Percentiles rank a stretch among this genome's conserved stretches.
Conservation (phyloP, 129 eudicot species). For the Artemisia annua region DNA sequence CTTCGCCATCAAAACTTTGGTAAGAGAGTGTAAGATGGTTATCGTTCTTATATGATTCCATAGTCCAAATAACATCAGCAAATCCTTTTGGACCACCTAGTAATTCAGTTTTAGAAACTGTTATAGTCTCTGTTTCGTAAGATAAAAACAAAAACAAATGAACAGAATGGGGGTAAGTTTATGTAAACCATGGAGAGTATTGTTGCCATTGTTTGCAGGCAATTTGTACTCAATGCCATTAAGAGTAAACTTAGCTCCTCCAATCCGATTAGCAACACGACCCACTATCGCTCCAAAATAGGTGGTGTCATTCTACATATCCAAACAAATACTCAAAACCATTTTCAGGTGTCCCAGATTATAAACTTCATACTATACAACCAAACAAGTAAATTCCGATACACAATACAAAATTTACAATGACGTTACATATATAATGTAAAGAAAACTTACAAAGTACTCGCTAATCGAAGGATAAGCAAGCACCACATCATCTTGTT, state of each 20-base stretch:
- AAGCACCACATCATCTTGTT: slow-evolving; percentile 68
- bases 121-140: background rate
- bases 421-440: background rate
- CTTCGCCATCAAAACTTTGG: slow-evolving; percentile 53
- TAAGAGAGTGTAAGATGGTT: slow-evolving; percentile 52
- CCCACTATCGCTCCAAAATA: slow-evolving; percentile 75
- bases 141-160: background rate
- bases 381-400: background rate
- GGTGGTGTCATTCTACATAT: slow-evolving; percentile 58
- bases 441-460: slow-evolving; percentile 42
- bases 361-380: background rate
- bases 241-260: slow-evolving; percentile 55
- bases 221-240: slow-evolving; percentile 49
- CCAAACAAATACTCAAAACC: background rate
- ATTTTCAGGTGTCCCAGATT: background rate
- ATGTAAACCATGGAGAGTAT: slow-evolving; percentile 65
- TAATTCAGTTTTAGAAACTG: background rate
- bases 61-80: slow-evolving; percentile 58
- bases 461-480: slow-evolving; percentile 47
- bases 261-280: slow-evolving; percentile 70
- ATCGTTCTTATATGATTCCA: slow-evolving; percentile 20
- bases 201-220: slow-evolving; percentile 53
- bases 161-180: background rate
- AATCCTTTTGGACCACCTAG: slow-evolving; percentile 68
- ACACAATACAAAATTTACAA: too few relatives aligned